Conservation (phyloP, 1,284 basidiomycete genomes). For the Malassezia arunalokei region DNA sequence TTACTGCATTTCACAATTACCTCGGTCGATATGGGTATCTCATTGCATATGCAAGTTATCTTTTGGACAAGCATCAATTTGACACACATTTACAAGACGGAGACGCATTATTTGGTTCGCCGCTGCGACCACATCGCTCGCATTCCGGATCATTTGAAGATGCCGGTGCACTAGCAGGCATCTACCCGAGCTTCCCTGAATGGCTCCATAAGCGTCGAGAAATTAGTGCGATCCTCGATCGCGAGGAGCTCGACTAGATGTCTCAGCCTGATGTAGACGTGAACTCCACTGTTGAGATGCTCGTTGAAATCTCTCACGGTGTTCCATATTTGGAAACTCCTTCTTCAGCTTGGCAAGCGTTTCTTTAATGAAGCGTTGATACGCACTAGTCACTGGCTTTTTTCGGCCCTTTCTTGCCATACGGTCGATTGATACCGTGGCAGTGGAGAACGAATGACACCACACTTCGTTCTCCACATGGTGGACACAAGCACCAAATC, state of each 20-base stretch:
- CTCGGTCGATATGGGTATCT: slow-evolving; percentile 59
- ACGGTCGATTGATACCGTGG: neutral
- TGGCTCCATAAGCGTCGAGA: slow-evolving; percentile 40
- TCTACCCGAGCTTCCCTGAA: slow-evolving; percentile 35
- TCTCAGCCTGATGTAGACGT: neutral
- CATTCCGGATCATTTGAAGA: slow-evolving; percentile 7
- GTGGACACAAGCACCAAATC: slow-evolving; percentile 7
- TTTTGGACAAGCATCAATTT: slow-evolving; percentile 59
- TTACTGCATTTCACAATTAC: slow-evolving; percentile 36
- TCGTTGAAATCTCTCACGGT: slow-evolving; percentile 38
- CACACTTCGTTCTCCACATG: too few relatives aligned
- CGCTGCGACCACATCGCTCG: neutral
- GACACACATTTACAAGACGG: slow-evolving; percentile 6
- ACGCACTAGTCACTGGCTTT: slow-evolving; percentile 14
- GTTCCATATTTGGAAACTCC: slow-evolving; percentile 26
- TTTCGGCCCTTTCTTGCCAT: slow-evolving; percentile 2
- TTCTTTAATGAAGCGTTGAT: slow-evolving; percentile 27
- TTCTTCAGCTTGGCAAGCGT: slow-evolving; percentile 31
- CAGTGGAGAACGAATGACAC: too few relatives aligned
- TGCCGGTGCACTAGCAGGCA: neutral
- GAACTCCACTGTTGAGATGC: slow-evolving; percentile 24
- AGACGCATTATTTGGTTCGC: slow-evolving; percentile 5
- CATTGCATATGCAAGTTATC: slow-evolving; percentile 88
- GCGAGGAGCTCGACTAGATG: slow-evolving; percentile 21
- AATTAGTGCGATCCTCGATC: slow-evolving; percentile 29